phyloP scores from a whole-genome alignment of 148 eudicot species.

The Silene latifolia region DNA sequence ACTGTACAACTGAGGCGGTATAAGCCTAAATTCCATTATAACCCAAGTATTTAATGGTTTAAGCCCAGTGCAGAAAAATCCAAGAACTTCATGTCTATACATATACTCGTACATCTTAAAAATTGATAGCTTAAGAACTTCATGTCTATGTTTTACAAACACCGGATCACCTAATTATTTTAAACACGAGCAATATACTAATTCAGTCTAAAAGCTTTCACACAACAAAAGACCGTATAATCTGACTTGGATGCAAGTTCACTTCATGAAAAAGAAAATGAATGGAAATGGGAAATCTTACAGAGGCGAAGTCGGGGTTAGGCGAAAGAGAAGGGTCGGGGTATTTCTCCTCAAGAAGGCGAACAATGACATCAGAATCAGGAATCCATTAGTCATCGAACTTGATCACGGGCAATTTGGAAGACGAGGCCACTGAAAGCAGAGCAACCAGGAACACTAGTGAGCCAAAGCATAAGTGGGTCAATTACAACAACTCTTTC shows the following conservation, averaged over 20 bases:
- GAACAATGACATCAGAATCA: slow-evolving; percentile 79
- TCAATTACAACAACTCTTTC: too few species aligned
- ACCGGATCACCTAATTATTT: background rate
- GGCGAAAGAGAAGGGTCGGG: slow-evolving; percentile 58
- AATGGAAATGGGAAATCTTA: slow-evolving; percentile 32
- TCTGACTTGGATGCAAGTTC: slow-evolving; percentile 2
- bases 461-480: slow-evolving; percentile 19
- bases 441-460: slow-evolving; percentile 23
- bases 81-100: too few species aligned
- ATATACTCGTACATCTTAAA: too few species aligned
- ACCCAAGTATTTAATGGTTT: background rate
- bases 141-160: background rate
- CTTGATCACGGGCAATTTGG: slow-evolving; percentile 70
- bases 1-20: background rate
- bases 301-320: slow-evolving; percentile 59
- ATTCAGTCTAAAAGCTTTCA: background rate
- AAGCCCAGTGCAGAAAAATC: too few species aligned
- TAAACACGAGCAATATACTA: background rate
- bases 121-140: background rate
- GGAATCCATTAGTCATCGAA: slow-evolving; percentile 68
- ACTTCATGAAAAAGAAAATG: too few species aligned
- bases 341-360: slow-evolving; percentile 62
- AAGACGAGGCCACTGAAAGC: background rate
- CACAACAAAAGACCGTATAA: background rate
- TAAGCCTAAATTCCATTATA: background rate